Base-by-base conservation (phyloP, 23 red algal species). In the Agarophyton chilense region DNA sequence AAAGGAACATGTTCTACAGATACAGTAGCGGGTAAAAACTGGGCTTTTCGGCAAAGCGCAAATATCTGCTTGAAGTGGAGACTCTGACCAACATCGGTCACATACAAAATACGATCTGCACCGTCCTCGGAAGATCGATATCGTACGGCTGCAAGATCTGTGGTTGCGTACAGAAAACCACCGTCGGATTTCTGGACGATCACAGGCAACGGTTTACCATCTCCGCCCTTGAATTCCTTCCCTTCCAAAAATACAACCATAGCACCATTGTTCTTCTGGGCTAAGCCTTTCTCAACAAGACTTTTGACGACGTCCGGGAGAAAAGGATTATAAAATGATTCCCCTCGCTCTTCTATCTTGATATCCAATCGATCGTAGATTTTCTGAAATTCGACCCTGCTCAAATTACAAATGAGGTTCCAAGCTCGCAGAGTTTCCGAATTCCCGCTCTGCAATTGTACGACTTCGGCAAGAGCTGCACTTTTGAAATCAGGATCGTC, bases 21-120 rank as follows among this genome's bases (percentile, higher is more conserved):
- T 22, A 94, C 97, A 66, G 77, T n/a, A 22, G 72, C 75, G 9
- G 87, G 87, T 36, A 81, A 64, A 31, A 98, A 46, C 18, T 90
- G 88, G 17, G 84, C 88, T 42, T 94, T 84, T 34, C 94, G 90
- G 13, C 81, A 93, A 35, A 98, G 89, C 58, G 95, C 90, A 86
- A 99, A 99, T 17, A 99, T 94, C 85, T 99, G 97, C 58, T 94
- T 80, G 82, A 99, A 99, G 68, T 99, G 97, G 52, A 93, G 57
- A 54, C 93, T 78, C 73, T 99, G 97, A 22, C 97, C 97, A 68
- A 94, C 90, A 60, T 99, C 97, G 24, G 97, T 99, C 35, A 99
- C 94, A 72, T 99, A 99, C 40, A 99, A 65, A 22, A 99, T 90
- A 14, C 97, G 93, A 26, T 95, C 81, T 19, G 97, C 93, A n/a